phyloP scores from a whole-genome alignment of 208 protist species.

The Tritrichomonas musculus region DNA sequence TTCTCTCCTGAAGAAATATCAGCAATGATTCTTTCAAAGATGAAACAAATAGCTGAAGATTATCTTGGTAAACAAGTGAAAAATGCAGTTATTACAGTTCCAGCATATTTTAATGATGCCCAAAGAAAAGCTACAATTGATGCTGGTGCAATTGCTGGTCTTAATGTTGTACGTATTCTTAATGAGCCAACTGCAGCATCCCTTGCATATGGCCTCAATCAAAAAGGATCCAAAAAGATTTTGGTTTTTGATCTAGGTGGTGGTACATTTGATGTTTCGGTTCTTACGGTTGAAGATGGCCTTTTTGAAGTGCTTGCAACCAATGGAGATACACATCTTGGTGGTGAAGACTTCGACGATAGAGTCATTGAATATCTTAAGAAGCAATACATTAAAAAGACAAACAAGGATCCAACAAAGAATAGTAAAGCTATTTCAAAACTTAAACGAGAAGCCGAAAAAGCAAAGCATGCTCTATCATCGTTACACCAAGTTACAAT shows the following conservation, averaged over 20 bases:
- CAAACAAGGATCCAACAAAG: constrained; percentile 64
- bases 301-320: constrained; percentile 85
- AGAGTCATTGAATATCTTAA: constrained; percentile 90
- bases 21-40: constrained; percentile 82
- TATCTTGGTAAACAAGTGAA: constrained; percentile 70
- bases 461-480: constrained; percentile 78
- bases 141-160: constrained; percentile 70
- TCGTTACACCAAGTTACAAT: constrained; percentile 65
- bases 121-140: constrained; percentile 81
- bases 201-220: constrained; percentile 94
- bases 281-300: constrained; percentile 90
- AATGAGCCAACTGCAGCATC: constrained; percentile 99
- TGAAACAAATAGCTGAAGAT: constrained; percentile 88
- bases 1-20: constrained; percentile 83
- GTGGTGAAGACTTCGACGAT: constrained; percentile 72
- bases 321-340: constrained; percentile 96
- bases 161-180: constrained; percentile 97
- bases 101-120: too few relatives aligned
- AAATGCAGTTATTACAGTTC: constrained; percentile 91
- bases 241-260: too few relatives aligned
- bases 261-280: constrained; percentile 81
- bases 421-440: constrained; percentile 62
- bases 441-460: constrained; percentile 65
- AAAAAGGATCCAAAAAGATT: constrained; percentile 47
- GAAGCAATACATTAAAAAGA: constrained; percentile 83